Evolutionary conservation across 2,329 filamentous ascomycete species (phyloP).

Genomic region (Rosellinia necatrix): DNA sequence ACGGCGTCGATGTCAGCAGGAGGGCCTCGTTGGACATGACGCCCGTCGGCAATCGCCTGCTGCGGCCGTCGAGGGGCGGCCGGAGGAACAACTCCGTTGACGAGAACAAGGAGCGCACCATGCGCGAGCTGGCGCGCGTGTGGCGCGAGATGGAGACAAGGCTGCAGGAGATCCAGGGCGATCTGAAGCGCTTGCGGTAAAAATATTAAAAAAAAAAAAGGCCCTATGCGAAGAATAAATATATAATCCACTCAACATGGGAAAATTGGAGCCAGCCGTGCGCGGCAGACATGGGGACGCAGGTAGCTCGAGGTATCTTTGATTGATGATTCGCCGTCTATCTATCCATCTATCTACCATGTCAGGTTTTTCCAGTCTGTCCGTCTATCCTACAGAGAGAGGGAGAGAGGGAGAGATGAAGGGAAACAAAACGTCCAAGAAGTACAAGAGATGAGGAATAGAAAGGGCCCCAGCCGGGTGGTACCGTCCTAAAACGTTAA

Average conservation of each 20-base stretch:
- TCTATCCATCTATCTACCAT: slow-evolving; percentile 21
- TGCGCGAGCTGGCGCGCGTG: slow-evolving; percentile 59
- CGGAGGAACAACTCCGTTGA: slow-evolving; percentile 18
- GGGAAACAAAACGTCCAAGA: background rate
- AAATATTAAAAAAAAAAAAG: no score
- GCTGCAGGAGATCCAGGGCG: slow-evolving; percentile 54
- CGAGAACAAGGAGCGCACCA: slow-evolving; percentile 50
- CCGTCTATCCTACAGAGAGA: background rate
- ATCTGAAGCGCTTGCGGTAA: slow-evolving; percentile 47
- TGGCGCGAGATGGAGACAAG: slow-evolving; percentile 56
- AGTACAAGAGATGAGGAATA: slow-evolving; percentile 1
- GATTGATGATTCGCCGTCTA: slow-evolving; percentile 14
- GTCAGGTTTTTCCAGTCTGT: background rate
- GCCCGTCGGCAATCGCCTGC: slow-evolving; percentile 18
- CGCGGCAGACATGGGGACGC: no score
- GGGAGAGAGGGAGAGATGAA: background rate
- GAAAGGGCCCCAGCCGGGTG: background rate
- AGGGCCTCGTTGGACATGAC: background rate
- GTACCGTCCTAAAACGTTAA: background rate
- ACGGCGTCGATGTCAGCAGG: slow-evolving; percentile 49
- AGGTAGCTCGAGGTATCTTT: background rate
- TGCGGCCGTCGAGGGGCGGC: slow-evolving; percentile 4
- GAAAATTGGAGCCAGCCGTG: no score
- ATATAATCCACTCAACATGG: no score
- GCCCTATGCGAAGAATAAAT: no score